Percentiles rank a stretch among this genome's conserved stretches.
phyloP scores from a whole-genome alignment of 306 rosid species.

The Cucurbita maxima region DNA sequence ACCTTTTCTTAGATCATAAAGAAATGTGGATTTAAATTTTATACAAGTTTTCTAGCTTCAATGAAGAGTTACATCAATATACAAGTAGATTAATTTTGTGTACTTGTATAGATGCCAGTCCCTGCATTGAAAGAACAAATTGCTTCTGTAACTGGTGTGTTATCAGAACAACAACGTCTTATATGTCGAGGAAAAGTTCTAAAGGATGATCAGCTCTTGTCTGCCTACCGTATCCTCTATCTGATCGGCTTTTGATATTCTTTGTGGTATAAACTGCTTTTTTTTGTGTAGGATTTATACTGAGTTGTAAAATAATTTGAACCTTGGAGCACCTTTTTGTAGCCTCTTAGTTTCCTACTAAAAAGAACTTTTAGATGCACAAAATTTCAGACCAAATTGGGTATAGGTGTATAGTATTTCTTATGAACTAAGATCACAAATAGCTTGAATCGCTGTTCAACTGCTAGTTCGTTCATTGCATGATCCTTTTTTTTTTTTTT shows the following conservation, averaged over 20 bases:
- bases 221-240: conserved; percentile 50
- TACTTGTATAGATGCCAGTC: conserved; percentile 72
- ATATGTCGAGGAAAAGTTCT: conserved; percentile 61
- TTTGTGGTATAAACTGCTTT: not conserved
- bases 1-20: not conserved
- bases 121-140: conserved; percentile 48
- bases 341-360: not conserved
- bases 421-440: not conserved
- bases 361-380: not conserved
- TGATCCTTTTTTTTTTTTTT: not conserved
- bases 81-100: conserved; percentile 1
- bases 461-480: not conserved
- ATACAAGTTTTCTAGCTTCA: not conserved
- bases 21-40: not conserved
- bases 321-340: not conserved
- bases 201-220: conserved; percentile 52
- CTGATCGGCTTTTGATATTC: not conserved
- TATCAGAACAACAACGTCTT: conserved; percentile 44
- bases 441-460: not conserved
- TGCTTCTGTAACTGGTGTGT: conserved; percentile 53
- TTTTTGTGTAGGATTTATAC: not conserved
- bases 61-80: not conserved
- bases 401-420: not conserved
- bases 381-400: not conserved
- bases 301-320: not conserved